Conservation (phyloP, 495 filamentous ascomycete genomes). For the Neurospora sublineolata region DNA sequence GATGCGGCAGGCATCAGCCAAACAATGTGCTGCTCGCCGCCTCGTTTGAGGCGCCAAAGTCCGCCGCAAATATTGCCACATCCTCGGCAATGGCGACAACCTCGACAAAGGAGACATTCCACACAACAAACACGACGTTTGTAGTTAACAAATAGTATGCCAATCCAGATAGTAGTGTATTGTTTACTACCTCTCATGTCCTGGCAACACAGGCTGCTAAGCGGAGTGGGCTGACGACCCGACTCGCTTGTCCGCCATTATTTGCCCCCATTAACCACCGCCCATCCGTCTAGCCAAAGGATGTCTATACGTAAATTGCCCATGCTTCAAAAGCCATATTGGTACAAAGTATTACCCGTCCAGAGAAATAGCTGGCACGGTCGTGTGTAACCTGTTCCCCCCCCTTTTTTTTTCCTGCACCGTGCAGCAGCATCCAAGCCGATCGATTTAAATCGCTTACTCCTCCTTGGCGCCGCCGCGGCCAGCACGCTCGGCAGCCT, state of each 20-base stretch:
- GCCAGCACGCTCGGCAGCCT: conserved; percentile 74
- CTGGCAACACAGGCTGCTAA: neutral
- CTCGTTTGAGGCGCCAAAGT: neutral
- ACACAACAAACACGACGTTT: neutral
- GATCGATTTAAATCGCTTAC: conserved; percentile 33
- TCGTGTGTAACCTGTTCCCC: neutral
- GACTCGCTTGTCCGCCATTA: neutral
- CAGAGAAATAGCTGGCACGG: neutral
- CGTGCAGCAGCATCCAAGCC: neutral
- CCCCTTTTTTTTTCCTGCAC: neutral
- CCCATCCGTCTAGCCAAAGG: neutral
- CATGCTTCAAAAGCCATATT: neutral
- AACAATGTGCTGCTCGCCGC: neutral
- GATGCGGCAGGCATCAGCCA: neutral
- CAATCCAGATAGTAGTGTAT: neutral
- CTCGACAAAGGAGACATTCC: neutral
- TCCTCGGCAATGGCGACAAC: neutral
- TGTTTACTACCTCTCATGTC: neutral
- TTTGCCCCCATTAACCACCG: neutral
- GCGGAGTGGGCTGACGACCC: neutral
- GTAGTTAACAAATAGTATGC: neutral
- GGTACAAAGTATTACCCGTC: neutral
- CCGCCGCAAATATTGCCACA: neutral
- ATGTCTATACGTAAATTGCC: neutral
- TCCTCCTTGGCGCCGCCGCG: conserved; percentile 86